Evolutionary conservation across 2,329 filamentous ascomycete genomes (phyloP), one percentile per base, ranked within the genome.

Genomic region (Lachnum nothofagi): DNA sequence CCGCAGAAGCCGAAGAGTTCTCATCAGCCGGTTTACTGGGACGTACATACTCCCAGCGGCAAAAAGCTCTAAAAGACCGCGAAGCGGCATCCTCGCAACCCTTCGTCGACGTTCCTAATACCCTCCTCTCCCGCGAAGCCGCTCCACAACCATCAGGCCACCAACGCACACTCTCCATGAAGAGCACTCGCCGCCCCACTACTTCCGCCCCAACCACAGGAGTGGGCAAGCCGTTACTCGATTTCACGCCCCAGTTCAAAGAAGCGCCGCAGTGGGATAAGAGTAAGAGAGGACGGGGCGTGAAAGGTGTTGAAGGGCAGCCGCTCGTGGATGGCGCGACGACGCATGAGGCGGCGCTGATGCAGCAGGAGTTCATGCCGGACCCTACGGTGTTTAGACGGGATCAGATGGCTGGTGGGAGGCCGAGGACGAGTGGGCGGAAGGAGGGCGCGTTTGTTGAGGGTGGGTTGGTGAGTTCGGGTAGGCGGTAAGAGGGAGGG

Each of bases 231-330:
- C 85, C 86, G 1, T 72, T 90, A 5, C 68, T 90, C 24, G 85
- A 87, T 60, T 73, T 89, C 34, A 82, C 81, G 0, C 80, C 82
- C 0, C 72, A 74, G 42, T 85, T 83, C 60, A 73, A 76, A 42
- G 82, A 86, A 53, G 75, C 82, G 5, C 83, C 83, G 16, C 74
- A 83, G 64, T 75, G 76, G 60, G 67, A 71, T 45, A 72, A 71
- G 40, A 76, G 77, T 42, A 72, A 75, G 14, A 75, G 75, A 51
- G 80, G 79, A 3, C 69, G 68, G 38, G 72, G 71, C 17, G 65
- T 75, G n/a, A 68, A 66, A 10, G 66, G 67, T 3, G 66, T 69
- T 0, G 57, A 62, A 2, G 71, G 70, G 16, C 66, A 69, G 9
- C 73, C 71, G 8, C 66, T 78, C 0, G 72, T 78, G 40, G 72